Conservation (phyloP, 805 yeast genomes). For the Candida broadrunensis region DNA sequence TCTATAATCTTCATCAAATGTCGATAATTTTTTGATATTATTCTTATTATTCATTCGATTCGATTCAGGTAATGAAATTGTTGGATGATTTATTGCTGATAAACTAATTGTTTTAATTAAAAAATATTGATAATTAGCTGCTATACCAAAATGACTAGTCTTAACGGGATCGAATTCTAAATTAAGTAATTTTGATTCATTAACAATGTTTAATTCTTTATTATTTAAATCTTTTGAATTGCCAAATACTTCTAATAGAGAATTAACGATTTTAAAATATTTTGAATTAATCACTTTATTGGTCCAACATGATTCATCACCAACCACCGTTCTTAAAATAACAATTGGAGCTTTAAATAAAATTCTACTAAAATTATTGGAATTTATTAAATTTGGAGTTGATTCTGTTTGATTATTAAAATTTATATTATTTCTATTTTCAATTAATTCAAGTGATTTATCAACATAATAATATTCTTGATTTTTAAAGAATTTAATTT, state of each 20-base stretch:
- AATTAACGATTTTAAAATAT: constrained; percentile 48
- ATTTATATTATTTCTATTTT: constrained; percentile 10
- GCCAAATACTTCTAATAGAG: constrained; percentile 47
- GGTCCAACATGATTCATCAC: constrained; percentile 55
- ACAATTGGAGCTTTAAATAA: constrained; percentile 23
- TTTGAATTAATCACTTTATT: constrained; percentile 33
- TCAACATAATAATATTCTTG: constrained; percentile 22
- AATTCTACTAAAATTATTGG: constrained; percentile 17
- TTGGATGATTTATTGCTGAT: background rate
- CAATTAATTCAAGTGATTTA: constrained; percentile 22
- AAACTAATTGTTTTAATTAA: constrained; percentile 20
- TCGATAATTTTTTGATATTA: constrained; percentile 16
- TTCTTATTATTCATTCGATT: background rate
- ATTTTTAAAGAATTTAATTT: constrained; percentile 8
- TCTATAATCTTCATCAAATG: constrained; percentile 33
- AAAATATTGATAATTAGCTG: constrained; percentile 33
- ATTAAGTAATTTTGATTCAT: constrained; percentile 42
- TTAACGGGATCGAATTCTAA: constrained; percentile 35
- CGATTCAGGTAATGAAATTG: background rate
- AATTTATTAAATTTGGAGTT: background rate
- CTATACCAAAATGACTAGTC: constrained; percentile 35
- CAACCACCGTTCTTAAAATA: constrained; percentile 27
- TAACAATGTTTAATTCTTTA: constrained; percentile 24
- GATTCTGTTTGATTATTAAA: background rate
- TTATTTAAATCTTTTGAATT: constrained; percentile 36